Evolutionary conservation across 2,329 filamentous ascomycete species (phyloP).

Genomic region (Hypoxylon sp.): DNA sequence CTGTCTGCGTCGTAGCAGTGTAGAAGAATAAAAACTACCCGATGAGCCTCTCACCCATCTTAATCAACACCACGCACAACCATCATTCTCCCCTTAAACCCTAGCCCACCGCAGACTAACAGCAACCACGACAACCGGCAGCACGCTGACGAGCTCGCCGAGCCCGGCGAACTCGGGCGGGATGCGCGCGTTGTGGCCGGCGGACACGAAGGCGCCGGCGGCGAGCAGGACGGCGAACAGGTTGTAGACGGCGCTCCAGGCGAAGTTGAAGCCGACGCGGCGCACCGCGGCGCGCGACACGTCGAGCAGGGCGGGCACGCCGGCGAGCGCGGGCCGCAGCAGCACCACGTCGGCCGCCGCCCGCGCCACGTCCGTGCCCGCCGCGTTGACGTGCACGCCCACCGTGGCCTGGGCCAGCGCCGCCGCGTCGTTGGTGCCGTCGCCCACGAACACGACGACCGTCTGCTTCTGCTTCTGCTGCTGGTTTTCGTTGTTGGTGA

Average conservation of each 20-base stretch:
- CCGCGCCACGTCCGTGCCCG: constrained; percentile 69
- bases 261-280: constrained; percentile 73
- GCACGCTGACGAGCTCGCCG: constrained; percentile 76
- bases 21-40: not conserved
- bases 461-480: constrained; percentile 25
- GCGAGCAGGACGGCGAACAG: constrained; percentile 71
- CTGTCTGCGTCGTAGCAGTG: no score
- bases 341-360: constrained; percentile 75
- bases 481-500: no score
- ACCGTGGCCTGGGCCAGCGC: constrained; percentile 75
- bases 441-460: constrained; percentile 73
- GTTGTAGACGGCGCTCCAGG: constrained; percentile 76
- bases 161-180: constrained; percentile 59
- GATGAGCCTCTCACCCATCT: not conserved
- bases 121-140: constrained; percentile 71
- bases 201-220: constrained; percentile 68
- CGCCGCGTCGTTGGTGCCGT: constrained; percentile 81
- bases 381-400: constrained; percentile 72
- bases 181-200: constrained; percentile 51
- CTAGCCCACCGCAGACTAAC: constrained; percentile 55
- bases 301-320: constrained; percentile 66
- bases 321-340: constrained; percentile 61
- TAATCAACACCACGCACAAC: not conserved
- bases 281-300: constrained; percentile 55
- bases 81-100: constrained; percentile 33